Base-by-base conservation (phyloP, 768 basidiomycete species). In the Pisolithus marmoratus region DNA sequence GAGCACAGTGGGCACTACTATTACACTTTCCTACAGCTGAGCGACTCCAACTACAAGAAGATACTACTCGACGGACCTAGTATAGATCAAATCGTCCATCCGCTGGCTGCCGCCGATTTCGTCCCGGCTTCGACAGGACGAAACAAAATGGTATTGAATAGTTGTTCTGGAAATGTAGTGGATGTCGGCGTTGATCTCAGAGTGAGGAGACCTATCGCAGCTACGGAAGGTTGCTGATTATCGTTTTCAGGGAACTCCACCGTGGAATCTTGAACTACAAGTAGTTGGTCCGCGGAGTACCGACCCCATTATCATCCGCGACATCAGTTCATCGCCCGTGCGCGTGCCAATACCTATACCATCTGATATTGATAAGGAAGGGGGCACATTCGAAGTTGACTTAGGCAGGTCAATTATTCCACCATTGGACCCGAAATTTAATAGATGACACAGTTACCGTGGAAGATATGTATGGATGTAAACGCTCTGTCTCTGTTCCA, bases 41-140 rank as follows among this genome's bases (percentile, higher is more conserved):
- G 86, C 63, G 94, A 98, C 65, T 75, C 79, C 9, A 83, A 94
- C 64, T 98, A 98, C 69, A 78, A 81, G 60, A 83, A 81, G 58
- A 76, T 92, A 24, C 79, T 82, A 20, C 72, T 96, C 19, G 74
- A 83, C 36, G 86, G 87, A 22, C 82, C 87, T 38, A 82, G 81
- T 53, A 90, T 94, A 58, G 84, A 90, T 51, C 90, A 95, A 68
- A 76, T 89, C 36, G 89, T 97, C 34, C 94, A 96, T 66, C 93
- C 94, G 1, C 74, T 90, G 38, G 93, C 94, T 0, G 78, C 81
- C 36, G 91, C 86, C 2, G 81, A 85, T 54, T 90, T 94, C 58
- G 73, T 75, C n/a, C 61, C 72, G 26, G 61, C 66, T 50, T 61
- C 67, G 19, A 68, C 72, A 24, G 72, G 70, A 38, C 70, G 76